phyloP scores from a whole-genome alignment of 1,284 basidiomycete genomes.

The Sporisorium iseilematis-ciliati region DNA sequence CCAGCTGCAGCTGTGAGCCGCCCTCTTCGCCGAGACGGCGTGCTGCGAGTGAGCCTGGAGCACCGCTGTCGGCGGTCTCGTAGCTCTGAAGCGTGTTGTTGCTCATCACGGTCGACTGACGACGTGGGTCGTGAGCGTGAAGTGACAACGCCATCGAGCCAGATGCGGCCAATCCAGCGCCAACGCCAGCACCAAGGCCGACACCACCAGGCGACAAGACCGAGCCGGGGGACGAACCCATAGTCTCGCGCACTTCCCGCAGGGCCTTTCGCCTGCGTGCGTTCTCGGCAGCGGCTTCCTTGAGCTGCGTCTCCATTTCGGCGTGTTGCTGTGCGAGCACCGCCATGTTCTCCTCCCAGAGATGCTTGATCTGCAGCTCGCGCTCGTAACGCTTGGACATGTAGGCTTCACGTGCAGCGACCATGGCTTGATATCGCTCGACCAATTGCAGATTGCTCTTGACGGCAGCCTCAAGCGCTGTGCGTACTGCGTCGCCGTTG shows the following conservation, averaged over 20 bases:
- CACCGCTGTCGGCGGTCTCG: conserved; percentile 19
- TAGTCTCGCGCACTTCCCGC: conserved; percentile 57
- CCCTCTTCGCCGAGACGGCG: conserved; percentile 44
- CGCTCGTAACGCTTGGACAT: conserved; percentile 76
- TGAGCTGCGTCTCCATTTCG: conserved; percentile 76
- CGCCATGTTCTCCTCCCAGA: conserved; percentile 94
- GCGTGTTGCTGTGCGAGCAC: conserved; percentile 88
- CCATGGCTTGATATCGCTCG: conserved; percentile 80
- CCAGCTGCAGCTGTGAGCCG: conserved; percentile 39
- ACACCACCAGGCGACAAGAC: conserved; percentile 22
- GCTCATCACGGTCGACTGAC: conserved; percentile 30
- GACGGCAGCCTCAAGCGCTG: conserved; percentile 33
- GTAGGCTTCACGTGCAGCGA: conserved; percentile 84
- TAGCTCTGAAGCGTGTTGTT: conserved; percentile 18
- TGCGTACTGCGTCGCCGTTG: conserved; percentile 39
- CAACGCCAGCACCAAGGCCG: conserved; percentile 13
- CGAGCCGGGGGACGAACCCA: conserved; percentile 69
- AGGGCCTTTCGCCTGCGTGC: conserved; percentile 71
- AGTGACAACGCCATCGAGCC: conserved; percentile 18
- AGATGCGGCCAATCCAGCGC: conserved; percentile 17
- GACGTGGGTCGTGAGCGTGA: conserved; percentile 11
- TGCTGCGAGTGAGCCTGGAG: conserved; percentile 29
- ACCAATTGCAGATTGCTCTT: conserved; percentile 72
- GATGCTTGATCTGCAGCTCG: conserved; percentile 76
- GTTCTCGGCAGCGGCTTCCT: conserved; percentile 74